A percentile compares a stretch with the other conserved stretches of the same genome.
Evolutionary conservation across 2,329 filamentous ascomycete genomes (phyloP).

Genomic region (Penicillium occitanis): DNA sequence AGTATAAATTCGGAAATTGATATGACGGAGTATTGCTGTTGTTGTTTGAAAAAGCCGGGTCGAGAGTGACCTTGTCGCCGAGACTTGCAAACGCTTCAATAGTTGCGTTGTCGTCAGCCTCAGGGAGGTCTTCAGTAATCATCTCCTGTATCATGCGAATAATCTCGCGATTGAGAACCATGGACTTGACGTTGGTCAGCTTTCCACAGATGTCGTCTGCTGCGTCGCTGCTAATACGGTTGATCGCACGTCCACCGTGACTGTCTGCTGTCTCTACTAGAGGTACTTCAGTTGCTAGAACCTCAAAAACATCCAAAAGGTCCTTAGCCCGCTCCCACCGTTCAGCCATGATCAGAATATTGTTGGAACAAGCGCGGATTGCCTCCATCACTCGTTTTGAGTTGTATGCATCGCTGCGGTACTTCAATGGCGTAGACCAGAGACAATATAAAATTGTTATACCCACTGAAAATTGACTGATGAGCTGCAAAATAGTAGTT

Average conservation of each 20-base stretch:
- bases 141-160: slow-evolving; percentile 7
- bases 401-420: slow-evolving; percentile 2
- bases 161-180: neutral
- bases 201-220: slow-evolving; percentile 1
- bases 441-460: neutral
- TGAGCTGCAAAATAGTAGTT: neutral
- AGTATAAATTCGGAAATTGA: neutral
- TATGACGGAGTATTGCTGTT: neutral
- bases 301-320: slow-evolving; percentile 1
- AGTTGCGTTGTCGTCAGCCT: neutral
- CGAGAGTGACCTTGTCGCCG: slow-evolving; percentile 3
- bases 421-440: neutral
- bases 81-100: slow-evolving; percentile 4
- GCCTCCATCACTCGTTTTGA: neutral
- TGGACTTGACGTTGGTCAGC: neutral
- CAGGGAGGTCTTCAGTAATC: slow-evolving; percentile 1
- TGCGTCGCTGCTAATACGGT: neutral
- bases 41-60: neutral
- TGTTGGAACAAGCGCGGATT: slow-evolving; percentile 8
- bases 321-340: slow-evolving; percentile 4
- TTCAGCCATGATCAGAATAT: slow-evolving; percentile 1
- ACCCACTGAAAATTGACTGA: slow-evolving; percentile 3
- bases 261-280: neutral
- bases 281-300: neutral
- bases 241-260: neutral